phyloP scores from a whole-genome alignment of 352 stramenopile genomes.

The Pythium vanterpoolii region DNA sequence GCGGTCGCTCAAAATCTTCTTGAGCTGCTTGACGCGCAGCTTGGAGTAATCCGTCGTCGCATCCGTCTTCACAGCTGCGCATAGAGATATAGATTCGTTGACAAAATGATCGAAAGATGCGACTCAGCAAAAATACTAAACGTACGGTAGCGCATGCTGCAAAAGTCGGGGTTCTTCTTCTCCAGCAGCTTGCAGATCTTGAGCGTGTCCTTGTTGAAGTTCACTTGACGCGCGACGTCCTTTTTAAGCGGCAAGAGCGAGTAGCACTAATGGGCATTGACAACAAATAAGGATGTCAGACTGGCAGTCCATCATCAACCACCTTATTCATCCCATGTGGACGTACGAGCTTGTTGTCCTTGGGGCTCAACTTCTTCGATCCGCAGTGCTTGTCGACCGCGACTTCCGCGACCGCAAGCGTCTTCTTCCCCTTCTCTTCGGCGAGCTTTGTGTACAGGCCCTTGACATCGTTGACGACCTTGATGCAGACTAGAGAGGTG shows the following conservation, averaged over 20 bases:
- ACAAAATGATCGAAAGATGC: not conserved
- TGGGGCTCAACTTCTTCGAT: constrained; percentile 74
- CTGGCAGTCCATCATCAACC: not conserved
- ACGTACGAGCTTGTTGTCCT: constrained; percentile 91
- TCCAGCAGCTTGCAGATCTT: constrained; percentile 94
- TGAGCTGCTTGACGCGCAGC: constrained; percentile 94
- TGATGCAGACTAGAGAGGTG: constrained; percentile 82
- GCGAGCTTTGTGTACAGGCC: constrained; percentile 55
- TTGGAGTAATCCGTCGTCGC: constrained; percentile 94
- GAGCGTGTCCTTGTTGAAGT: constrained; percentile 90
- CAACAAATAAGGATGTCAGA: not conserved
- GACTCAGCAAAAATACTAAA: constrained; percentile 4
- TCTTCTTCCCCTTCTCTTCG: constrained; percentile 76
- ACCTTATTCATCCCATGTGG: not conserved
- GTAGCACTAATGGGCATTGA: constrained; percentile 78
- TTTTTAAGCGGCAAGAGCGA: constrained; percentile 94
- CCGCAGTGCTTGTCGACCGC: constrained; percentile 85
- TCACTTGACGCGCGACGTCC: constrained; percentile 90
- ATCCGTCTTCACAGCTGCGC: constrained; percentile 90
- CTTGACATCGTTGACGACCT: constrained; percentile 89
- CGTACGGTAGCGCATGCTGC: constrained; percentile 92
- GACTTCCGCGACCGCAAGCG: constrained; percentile 69
- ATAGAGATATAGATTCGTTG: not conserved
- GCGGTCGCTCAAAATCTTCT: constrained; percentile 91
- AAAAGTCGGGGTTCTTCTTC: constrained; percentile 95